These are phyloP conservation scores for Pisolithus tinctorius DNA, from an alignment of 768 basidiomycete species.

Conservation along the genomic window DNA sequence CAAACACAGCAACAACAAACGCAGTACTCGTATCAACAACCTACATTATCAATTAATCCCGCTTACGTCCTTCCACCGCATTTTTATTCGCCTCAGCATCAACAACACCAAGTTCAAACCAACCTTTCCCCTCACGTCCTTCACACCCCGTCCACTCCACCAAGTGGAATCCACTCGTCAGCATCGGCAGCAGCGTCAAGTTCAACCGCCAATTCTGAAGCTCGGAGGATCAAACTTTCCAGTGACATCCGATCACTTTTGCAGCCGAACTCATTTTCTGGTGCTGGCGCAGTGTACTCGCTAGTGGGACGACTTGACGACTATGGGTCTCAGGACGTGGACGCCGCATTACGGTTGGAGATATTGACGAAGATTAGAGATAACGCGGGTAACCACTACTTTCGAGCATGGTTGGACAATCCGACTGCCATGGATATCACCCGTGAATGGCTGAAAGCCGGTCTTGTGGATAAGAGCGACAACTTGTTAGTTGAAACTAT, in stretches of 20 bases:
- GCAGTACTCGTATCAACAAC: conserved; percentile 35
- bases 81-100: conserved; percentile 25
- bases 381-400: conserved; percentile 80
- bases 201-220: conserved; percentile 38
- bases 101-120: conserved; percentile 40
- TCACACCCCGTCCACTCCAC: conserved; percentile 44
- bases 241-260: conserved; percentile 50
- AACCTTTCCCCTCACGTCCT: conserved; percentile 68
- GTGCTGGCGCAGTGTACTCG: conserved; percentile 60
- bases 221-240: conserved; percentile 49
- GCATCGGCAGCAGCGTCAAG: conserved; percentile 21
- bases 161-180: conserved; percentile 32
- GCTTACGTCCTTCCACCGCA: conserved; percentile 32
- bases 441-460: conserved; percentile 76
- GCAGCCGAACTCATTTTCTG: conserved; percentile 52
- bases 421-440: conserved; percentile 67
- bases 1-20: conserved; percentile 36
- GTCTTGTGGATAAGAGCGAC: conserved; percentile 50
- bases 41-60: conserved; percentile 38
- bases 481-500: conserved; percentile 60
- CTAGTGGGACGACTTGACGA: conserved; percentile 53
- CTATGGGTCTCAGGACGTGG: conserved; percentile 59
- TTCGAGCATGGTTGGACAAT: conserved; percentile 81
- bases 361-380: conserved; percentile 78
- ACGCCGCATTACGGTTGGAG: conserved; percentile 59